Evolutionary conservation across 2,329 filamentous ascomycete species (phyloP).

Genomic region (Periconia macrospinosa): DNA sequence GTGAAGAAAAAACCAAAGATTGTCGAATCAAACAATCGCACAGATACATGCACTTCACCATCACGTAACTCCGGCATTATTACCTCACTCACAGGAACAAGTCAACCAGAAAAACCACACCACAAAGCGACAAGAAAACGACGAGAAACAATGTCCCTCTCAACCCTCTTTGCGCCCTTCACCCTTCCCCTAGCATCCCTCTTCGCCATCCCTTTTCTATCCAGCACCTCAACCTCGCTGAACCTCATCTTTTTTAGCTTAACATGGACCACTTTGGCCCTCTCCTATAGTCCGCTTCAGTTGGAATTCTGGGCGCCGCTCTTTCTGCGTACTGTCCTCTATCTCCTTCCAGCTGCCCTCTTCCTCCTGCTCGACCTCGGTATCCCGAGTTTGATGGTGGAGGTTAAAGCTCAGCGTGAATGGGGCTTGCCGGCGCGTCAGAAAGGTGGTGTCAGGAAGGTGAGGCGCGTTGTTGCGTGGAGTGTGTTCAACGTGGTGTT

Average conservation of each 20-base stretch:
- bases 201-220: slow-evolving; percentile 72
- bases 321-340: slow-evolving; percentile 69
- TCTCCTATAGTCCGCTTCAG: slow-evolving; percentile 73
- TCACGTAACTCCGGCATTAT: too few relatives aligned
- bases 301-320: slow-evolving; percentile 75
- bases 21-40: too few relatives aligned
- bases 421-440: slow-evolving; percentile 49
- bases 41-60: too few relatives aligned
- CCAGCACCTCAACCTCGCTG: slow-evolving; percentile 76
- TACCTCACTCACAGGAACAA: not conserved
- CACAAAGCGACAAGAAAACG: not conserved
- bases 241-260: slow-evolving; percentile 89
- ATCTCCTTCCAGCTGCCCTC: slow-evolving; percentile 69
- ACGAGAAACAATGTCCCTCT: slow-evolving; percentile 27
- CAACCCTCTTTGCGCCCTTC: slow-evolving; percentile 32
- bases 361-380: slow-evolving; percentile 74
- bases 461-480: slow-evolving; percentile 57
- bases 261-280: slow-evolving; percentile 82
- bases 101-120: too few relatives aligned
- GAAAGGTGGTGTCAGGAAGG: slow-evolving; percentile 43
- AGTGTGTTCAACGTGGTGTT: slow-evolving; percentile 59
- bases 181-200: slow-evolving; percentile 57
- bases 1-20: too few relatives aligned
- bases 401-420: slow-evolving; percentile 68
- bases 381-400: slow-evolving; percentile 68